Evolutionary conservation across 768 basidiomycete genomes (phyloP).

Genomic region (Piloderma croceum): DNA sequence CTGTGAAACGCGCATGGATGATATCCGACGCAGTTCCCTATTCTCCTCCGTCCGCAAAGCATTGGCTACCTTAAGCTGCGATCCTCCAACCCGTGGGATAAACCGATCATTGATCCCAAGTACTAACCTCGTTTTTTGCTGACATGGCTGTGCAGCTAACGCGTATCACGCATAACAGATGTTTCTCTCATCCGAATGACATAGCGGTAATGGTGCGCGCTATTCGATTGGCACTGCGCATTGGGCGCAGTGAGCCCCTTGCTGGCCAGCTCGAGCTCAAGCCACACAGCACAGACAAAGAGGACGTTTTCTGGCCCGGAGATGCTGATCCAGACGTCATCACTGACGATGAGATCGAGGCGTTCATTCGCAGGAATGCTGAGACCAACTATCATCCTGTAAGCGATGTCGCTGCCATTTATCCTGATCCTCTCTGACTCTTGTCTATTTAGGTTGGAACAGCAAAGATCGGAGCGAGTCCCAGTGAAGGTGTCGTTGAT

Average conservation of each 20-base stretch:
- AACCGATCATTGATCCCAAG: conserved; percentile 12
- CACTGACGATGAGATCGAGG: conserved; percentile 12
- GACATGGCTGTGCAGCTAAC: no score
- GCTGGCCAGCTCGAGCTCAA: conserved; percentile 4
- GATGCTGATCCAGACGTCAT: conserved; percentile 16
- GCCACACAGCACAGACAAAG: conserved; percentile 7
- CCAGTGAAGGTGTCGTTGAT: conserved; percentile 10
- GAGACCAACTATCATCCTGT: conserved; percentile 27
- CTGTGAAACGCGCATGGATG: no score
- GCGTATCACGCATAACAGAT: no score
- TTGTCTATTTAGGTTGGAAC: no score
- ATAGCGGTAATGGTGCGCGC: conserved; percentile 12
- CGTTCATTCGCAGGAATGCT: conserved; percentile 9
- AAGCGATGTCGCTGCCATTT: no score
- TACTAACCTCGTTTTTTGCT: no score
- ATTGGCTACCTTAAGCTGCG: conserved; percentile 6
- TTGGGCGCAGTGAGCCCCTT: conserved; percentile 16
- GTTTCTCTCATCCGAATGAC: conserved; percentile 14
- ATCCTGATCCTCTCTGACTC: no score
- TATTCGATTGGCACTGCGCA: conserved; percentile 16
- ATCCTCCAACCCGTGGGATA: conserved; percentile 8
- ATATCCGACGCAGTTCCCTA: conserved; percentile 9
- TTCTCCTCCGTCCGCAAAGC: conserved; percentile 10
- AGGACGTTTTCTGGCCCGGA: conserved; percentile 18
- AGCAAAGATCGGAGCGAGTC: conserved; percentile 18